Evolutionary conservation across 2,329 filamentous ascomycete species (phyloP).

Genomic region (Diaporthe citri): DNA sequence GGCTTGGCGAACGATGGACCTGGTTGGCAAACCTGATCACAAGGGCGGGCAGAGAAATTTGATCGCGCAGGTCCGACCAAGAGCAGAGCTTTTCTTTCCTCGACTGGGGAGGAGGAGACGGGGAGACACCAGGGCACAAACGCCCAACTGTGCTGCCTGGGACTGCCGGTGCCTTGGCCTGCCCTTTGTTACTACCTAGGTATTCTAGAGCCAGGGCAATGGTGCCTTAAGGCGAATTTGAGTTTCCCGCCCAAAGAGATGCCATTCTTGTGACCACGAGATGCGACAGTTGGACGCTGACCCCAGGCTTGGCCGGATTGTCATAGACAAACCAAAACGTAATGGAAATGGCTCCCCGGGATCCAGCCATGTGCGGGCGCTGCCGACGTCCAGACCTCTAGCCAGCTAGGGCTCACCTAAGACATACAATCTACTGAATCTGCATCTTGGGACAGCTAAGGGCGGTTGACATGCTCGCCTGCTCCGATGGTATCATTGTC

Average conservation of each 20-base stretch:
- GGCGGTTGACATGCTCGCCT: slow-evolving; percentile 60
- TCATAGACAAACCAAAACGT: slow-evolving; percentile 44
- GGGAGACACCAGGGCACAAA: not conserved
- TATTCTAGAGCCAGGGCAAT: not conserved
- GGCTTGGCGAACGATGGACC: slow-evolving; percentile 30
- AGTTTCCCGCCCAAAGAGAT: slow-evolving; percentile 16
- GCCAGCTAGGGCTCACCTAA: not conserved
- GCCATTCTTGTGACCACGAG: slow-evolving; percentile 25
- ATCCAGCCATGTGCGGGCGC: slow-evolving; percentile 25
- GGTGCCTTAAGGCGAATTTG: slow-evolving; percentile 17
- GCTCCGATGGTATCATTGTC: slow-evolving; percentile 48
- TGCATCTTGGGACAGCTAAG: slow-evolving; percentile 11
- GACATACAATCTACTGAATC: slow-evolving; percentile 1
- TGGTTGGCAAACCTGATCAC: slow-evolving; percentile 27
- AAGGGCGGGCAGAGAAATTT: slow-evolving; percentile 28
- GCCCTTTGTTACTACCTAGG: not conserved
- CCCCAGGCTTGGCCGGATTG: slow-evolving; percentile 21
- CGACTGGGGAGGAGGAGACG: slow-evolving; percentile 1
- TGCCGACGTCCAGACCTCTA: slow-evolving; percentile 24
- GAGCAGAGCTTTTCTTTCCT: not conserved
- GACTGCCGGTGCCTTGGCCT: not conserved
- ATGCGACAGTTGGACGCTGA: slow-evolving; percentile 26
- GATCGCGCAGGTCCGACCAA: slow-evolving; percentile 20
- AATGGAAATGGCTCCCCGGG: slow-evolving; percentile 39
- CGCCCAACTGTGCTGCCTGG: not conserved